phyloP scores from a whole-genome alignment of 148 eudicot genomes.

The Fagopyrum homotropicum region DNA sequence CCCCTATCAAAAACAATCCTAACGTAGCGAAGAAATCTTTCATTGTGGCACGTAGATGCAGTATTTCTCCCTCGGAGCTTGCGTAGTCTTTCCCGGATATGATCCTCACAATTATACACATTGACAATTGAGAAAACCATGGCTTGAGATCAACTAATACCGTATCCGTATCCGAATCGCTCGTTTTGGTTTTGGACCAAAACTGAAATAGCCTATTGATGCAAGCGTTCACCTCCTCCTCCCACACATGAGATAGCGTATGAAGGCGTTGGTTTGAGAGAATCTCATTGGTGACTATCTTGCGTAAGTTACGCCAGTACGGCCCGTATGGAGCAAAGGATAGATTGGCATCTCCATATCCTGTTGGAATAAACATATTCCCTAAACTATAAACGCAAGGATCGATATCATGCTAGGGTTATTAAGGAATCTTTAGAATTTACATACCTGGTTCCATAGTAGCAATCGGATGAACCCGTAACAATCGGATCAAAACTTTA shows the following conservation, averaged over 20 bases:
- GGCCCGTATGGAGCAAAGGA: slow-evolving; percentile 2
- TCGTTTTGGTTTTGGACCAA: not conserved
- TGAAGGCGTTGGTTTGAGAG: slow-evolving; percentile 12
- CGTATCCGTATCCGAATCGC: not conserved
- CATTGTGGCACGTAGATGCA: not conserved
- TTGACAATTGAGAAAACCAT: not conserved
- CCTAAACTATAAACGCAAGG: too few species aligned
- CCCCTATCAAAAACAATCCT: slow-evolving; percentile 11
- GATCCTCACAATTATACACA: not conserved
- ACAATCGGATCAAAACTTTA: too few species aligned
- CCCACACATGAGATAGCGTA: slow-evolving; percentile 4
- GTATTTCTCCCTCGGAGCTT: slow-evolving; percentile 10
- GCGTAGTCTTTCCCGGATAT: slow-evolving; percentile 1
- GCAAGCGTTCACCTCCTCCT: slow-evolving; percentile 3
- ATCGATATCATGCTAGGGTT: too few species aligned
- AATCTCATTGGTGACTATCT: not conserved
- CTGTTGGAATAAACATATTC: too few species aligned
- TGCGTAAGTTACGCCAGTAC: slow-evolving; percentile 16
- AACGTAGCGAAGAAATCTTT: not conserved
- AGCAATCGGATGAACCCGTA: too few species aligned
- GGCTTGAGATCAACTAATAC: slow-evolving; percentile 1
- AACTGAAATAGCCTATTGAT: not conserved
- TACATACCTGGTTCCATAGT: too few species aligned
- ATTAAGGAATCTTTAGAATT: too few species aligned
- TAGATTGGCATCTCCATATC: slow-evolving; percentile 7